A percentile compares a stretch with the other conserved stretches of the same genome.
These are phyloP conservation scores for Boechera divaricarpa DNA, from an alignment of 345 rosid genomes.

Conservation along the genomic window DNA sequence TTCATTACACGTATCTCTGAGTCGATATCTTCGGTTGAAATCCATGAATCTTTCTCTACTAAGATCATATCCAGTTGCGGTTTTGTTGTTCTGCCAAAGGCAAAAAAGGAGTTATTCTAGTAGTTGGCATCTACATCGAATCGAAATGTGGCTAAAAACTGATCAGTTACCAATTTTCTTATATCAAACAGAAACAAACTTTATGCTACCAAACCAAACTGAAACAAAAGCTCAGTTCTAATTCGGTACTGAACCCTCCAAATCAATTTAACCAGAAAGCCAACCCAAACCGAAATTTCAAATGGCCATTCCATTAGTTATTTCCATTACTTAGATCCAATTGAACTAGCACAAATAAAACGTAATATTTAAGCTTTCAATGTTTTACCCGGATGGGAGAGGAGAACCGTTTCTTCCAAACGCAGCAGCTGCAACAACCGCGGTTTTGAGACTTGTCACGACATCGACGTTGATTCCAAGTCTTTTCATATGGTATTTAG, in stretches of 20 bases:
- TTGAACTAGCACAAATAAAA: neutral
- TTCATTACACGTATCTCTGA: constrained; percentile 45
- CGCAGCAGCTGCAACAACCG: constrained; percentile 30
- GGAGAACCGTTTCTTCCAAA: constrained; percentile 59
- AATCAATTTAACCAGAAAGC: too few relatives aligned
- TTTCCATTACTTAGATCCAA: neutral
- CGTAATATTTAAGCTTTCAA: constrained; percentile 20
- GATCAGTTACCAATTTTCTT: neutral
- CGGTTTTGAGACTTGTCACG: constrained; percentile 54
- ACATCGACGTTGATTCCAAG: constrained; percentile 83
- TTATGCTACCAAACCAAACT: neutral
- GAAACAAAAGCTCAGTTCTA: too few relatives aligned
- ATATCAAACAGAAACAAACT: neutral
- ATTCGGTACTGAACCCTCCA: too few relatives aligned
- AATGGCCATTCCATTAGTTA: neutral
- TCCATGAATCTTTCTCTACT: constrained; percentile 93
- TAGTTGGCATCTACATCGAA: neutral
- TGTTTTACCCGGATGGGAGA: constrained; percentile 53
- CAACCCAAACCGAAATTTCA: too few relatives aligned
- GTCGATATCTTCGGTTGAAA: constrained; percentile 57
- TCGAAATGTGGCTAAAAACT: neutral
- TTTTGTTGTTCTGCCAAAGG: constrained; percentile 48
- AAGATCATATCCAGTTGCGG: constrained; percentile 68
- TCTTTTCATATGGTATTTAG: constrained; percentile 86
- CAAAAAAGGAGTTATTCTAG: constrained; percentile 1